Evolutionary conservation across 805 yeast genomes (phyloP).

Genomic region (Ogataea allantospora): DNA sequence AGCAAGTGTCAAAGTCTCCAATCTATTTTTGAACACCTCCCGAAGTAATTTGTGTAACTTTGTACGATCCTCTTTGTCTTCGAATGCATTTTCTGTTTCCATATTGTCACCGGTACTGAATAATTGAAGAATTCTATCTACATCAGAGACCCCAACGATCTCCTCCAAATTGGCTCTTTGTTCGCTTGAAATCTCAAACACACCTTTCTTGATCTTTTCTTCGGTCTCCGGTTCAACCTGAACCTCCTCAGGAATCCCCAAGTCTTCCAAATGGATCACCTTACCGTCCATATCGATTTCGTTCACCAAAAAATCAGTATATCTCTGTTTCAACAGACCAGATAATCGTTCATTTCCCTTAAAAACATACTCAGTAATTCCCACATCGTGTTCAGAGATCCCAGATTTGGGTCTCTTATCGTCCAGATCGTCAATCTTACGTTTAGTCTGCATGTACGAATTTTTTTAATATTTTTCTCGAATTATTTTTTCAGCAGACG

Average conservation of each 20-base stretch:
- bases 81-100: slow-evolving; percentile 55
- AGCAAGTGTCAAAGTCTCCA: slow-evolving; percentile 78
- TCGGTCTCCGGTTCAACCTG: slow-evolving; percentile 32
- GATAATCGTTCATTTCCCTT: slow-evolving; percentile 57
- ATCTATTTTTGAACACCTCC: slow-evolving; percentile 64
- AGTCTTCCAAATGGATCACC: slow-evolving; percentile 73
- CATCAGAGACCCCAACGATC: slow-evolving; percentile 59
- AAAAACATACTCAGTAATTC: slow-evolving; percentile 72
- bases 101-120: slow-evolving; percentile 52
- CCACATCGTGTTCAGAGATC: slow-evolving; percentile 77
- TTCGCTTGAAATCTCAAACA: slow-evolving; percentile 37
- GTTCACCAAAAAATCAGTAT: slow-evolving; percentile 90
- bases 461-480: slow-evolving; percentile 3
- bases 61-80: slow-evolving; percentile 74
- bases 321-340: slow-evolving; percentile 83
- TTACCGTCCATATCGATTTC: slow-evolving; percentile 70
- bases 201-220: slow-evolving; percentile 35
- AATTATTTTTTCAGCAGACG: slow-evolving; percentile 8
- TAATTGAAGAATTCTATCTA: slow-evolving; percentile 51
- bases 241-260: slow-evolving; percentile 51
- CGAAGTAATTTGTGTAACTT: slow-evolving; percentile 75
- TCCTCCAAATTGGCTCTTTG: slow-evolving; percentile 47
- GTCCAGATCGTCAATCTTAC: slow-evolving; percentile 9
- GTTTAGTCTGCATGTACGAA: slow-evolving; percentile 3
- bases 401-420: slow-evolving; percentile 31